Conservation (phyloP, 306 rosid genomes). For the Citrullus colocynthis region DNA sequence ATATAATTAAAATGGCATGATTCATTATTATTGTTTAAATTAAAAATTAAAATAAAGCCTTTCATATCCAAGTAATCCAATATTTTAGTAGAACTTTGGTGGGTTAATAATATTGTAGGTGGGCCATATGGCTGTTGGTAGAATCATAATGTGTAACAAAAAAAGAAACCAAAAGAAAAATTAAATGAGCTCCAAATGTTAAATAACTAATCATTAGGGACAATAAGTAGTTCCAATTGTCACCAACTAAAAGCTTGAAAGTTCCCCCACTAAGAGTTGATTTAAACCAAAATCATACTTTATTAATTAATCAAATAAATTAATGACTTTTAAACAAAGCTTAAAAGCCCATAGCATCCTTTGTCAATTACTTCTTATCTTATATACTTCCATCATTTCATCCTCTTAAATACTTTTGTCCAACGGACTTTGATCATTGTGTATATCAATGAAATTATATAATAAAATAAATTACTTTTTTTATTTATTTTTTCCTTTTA, state of each 20-base stretch:
- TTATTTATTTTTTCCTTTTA: no score
- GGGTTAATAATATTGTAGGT: background rate
- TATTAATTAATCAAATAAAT: background rate
- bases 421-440: background rate
- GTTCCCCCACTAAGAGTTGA: background rate
- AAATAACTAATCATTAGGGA: slow-evolving; percentile 1
- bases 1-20: no score
- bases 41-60: background rate
- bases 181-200: background rate
- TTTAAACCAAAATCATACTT: background rate
- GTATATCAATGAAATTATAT: background rate
- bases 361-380: background rate
- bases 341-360: background rate
- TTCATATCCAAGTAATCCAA: background rate
- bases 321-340: background rate
- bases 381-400: background rate
- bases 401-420: background rate
- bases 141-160: background rate
- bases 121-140: background rate
- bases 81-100: background rate
- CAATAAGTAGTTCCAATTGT: slow-evolving; percentile 7
- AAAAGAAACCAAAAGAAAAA: background rate
- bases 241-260: background rate
- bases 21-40: no score
- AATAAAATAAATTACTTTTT: no score